Percentiles rank a stretch among this genome's conserved stretches.
Conservation (phyloP, 2,329 filamentous ascomycete genomes). For the Verticillium tricorpus region DNA sequence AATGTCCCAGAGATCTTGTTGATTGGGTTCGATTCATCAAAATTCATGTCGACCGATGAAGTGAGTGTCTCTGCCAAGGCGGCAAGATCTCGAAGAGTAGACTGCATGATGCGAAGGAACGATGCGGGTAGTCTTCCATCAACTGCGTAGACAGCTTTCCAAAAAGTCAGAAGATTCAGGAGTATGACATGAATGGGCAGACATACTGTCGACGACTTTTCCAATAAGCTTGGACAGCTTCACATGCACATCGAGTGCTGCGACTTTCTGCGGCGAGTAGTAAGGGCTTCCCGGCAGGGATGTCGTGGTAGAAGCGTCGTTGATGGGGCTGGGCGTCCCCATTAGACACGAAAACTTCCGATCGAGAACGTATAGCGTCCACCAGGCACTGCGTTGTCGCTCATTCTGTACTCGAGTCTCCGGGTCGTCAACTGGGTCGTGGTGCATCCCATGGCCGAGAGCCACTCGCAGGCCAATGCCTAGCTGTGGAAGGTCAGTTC, state of each 20-base stretch:
- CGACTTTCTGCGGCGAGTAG: background rate
- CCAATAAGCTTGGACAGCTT: conserved; percentile 4
- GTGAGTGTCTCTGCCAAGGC: conserved; percentile 1
- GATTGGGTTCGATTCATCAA: conserved; percentile 2
- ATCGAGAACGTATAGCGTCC: conserved; percentile 7
- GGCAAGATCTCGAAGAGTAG: conserved; percentile 2
- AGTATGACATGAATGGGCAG: fast-evolving
- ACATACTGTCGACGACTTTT: conserved; percentile 6
- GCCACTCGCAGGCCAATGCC: conserved; percentile 3
- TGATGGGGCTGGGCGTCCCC: conserved; percentile 5
- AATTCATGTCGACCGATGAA: conserved; percentile 5
- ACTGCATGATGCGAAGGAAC: conserved; percentile 5
- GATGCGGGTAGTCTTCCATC: conserved; percentile 4
- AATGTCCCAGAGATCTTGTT: conserved; percentile 3
- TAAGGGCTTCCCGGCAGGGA: conserved; percentile 1
- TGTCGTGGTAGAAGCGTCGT: conserved; percentile 3
- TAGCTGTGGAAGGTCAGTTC: conserved; percentile 1
- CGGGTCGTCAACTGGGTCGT: background rate
- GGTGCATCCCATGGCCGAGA: conserved; percentile 5
- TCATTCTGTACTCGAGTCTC: background rate
- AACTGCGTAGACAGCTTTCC: conserved; percentile 4
- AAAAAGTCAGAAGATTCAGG: background rate
- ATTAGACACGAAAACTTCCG: conserved; percentile 6
- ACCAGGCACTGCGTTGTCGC: conserved; percentile 4
- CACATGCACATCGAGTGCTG: conserved; percentile 4